phyloP scores from a whole-genome alignment of 2,329 filamentous ascomycete genomes.

The Botrytis paeoniae region DNA sequence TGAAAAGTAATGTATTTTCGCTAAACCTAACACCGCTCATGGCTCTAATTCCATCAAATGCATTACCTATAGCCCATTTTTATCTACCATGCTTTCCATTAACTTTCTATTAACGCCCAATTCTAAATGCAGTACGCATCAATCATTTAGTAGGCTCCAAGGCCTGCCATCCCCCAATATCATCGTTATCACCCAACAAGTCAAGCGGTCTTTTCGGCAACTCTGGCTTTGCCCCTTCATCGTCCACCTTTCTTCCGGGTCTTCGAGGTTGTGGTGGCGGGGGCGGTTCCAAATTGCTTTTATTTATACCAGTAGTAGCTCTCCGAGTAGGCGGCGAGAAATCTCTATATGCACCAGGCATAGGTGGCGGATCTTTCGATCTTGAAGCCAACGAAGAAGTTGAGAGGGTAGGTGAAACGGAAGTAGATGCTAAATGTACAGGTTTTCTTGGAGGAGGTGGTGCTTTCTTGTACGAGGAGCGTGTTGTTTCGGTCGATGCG shows the following conservation, averaged over 20 bases:
- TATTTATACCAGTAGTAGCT: conserved; percentile 23
- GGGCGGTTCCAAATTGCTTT: conserved; percentile 24
- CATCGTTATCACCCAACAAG: conserved; percentile 32
- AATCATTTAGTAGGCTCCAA: conserved; percentile 29
- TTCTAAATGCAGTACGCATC: background rate
- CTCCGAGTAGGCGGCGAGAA: conserved; percentile 32
- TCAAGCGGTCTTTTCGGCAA: conserved; percentile 34
- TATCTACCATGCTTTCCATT: background rate
- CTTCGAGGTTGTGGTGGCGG: conserved; percentile 33
- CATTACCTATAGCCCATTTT: background rate
- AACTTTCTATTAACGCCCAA: background rate
- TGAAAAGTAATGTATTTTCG: background rate
- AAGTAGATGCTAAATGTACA: conserved; percentile 33
- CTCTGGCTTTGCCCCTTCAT: conserved; percentile 29
- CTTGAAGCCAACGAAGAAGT: conserved; percentile 23
- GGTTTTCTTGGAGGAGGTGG: conserved; percentile 37
- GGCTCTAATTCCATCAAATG: background rate
- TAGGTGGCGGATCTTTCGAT: conserved; percentile 18
- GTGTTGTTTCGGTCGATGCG: conserved; percentile 33
- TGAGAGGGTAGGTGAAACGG: conserved; percentile 24
- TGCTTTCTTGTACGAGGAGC: conserved; percentile 32
- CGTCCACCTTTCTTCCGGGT: conserved; percentile 20
- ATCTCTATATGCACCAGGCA: conserved; percentile 19
- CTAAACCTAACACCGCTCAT: background rate
- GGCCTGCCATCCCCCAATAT: conserved; percentile 33